Evolutionary conservation across 1,139 yeast species (phyloP).

Genomic region (Yamadazyma sp.): DNA sequence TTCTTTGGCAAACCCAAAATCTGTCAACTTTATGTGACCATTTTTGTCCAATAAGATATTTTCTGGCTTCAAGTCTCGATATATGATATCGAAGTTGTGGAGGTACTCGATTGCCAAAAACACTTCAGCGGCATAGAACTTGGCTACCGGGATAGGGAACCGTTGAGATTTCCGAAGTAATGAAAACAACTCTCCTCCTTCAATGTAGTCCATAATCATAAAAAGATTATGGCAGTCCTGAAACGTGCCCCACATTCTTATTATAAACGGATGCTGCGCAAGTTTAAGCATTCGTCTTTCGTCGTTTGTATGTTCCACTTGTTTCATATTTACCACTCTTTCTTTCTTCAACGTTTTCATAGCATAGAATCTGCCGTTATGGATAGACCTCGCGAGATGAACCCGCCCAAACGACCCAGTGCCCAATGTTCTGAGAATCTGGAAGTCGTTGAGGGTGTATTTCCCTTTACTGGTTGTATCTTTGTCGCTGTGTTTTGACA

Average conservation of each 20-base stretch:
- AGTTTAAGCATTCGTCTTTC: constrained; percentile 57
- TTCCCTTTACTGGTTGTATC: constrained; percentile 49
- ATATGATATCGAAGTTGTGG: constrained; percentile 57
- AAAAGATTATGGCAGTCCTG: constrained; percentile 57
- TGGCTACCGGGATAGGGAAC: constrained; percentile 63
- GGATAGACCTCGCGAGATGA: constrained; percentile 57
- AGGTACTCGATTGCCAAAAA: constrained; percentile 57
- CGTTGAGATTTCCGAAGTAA: constrained; percentile 57
- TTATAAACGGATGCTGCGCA: constrained; percentile 59
- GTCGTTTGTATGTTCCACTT: constrained; percentile 64
- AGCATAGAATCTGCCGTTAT: constrained; percentile 60
- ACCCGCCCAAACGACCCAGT: constrained; percentile 67
- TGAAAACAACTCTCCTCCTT: constrained; percentile 61
- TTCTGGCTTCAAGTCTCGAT: constrained; percentile 63
- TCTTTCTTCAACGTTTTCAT: constrained; percentile 59
- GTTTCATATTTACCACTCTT: constrained; percentile 61
- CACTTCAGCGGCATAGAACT: constrained; percentile 63
- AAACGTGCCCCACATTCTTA: constrained; percentile 66
- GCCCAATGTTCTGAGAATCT: constrained; percentile 55
- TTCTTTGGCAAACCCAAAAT: constrained; percentile 64
- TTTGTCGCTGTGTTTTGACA: constrained; percentile 20
- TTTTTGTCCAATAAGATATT: constrained; percentile 56
- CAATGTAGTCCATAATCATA: constrained; percentile 65
- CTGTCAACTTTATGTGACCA: constrained; percentile 61
- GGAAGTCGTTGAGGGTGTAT: constrained; percentile 53